Percentiles rank a stretch among this genome's conserved stretches.
phyloP scores from a whole-genome alignment of 495 filamentous ascomycete species.

The Neurospora sp. region DNA sequence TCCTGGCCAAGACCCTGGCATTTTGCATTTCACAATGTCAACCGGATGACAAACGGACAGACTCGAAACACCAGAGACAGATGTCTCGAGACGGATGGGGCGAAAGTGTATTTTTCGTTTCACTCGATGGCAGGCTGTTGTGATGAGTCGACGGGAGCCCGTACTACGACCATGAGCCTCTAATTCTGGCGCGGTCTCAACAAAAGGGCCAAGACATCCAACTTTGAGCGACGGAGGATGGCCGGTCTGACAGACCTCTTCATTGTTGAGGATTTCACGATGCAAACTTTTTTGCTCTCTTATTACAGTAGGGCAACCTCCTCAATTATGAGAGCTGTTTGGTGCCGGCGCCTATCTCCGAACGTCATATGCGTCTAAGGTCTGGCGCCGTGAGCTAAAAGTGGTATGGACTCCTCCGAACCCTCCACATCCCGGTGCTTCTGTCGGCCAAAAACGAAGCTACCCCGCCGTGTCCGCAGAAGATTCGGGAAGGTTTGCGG shows the following conservation, averaged over 20 bases:
- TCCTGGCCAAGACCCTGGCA: neutral
- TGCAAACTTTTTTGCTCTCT: neutral
- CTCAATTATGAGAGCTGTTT: neutral
- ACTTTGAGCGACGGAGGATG: neutral
- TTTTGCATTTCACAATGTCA: neutral
- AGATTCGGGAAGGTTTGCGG: neutral
- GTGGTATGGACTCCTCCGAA: neutral
- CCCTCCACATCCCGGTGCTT: neutral
- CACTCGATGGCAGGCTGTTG: neutral
- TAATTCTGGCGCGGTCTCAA: neutral
- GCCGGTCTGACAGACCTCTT: neutral
- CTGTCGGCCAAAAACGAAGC: neutral
- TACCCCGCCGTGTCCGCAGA: neutral
- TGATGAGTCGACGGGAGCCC: neutral
- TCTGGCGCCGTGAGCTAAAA: neutral
- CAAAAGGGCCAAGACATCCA: neutral
- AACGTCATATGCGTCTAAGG: neutral
- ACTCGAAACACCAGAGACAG: neutral
- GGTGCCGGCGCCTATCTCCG: neutral
- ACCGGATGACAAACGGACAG: neutral
- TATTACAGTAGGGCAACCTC: neutral
- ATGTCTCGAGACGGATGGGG: neutral
- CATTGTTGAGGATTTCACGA: neutral
- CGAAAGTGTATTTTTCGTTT: neutral
- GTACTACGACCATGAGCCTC: neutral